A percentile compares a stretch with the other conserved stretches of the same genome.
Conservation (phyloP, 495 filamentous ascomycete genomes). For the Aspergillus egyptiacus region DNA sequence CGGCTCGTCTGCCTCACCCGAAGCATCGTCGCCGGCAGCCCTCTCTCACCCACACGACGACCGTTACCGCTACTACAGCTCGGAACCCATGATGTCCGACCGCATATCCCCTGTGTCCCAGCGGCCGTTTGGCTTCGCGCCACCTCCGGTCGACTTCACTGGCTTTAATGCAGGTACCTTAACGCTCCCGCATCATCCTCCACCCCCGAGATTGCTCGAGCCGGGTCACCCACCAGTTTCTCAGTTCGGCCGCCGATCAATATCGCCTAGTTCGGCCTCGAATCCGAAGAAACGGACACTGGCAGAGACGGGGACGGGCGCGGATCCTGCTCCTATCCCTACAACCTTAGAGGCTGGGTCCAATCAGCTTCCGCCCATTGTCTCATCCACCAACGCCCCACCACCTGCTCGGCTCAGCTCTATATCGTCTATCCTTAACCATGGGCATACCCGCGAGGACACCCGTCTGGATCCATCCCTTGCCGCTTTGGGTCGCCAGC, state of each 20-base stretch:
- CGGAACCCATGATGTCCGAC: conserved; percentile 29
- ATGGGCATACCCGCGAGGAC: conserved; percentile 33
- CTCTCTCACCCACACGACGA: conserved; percentile 56
- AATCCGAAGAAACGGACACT: conserved; percentile 43
- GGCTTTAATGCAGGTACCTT: conserved; percentile 35
- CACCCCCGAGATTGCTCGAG: conserved; percentile 38
- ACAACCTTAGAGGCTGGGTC: conserved; percentile 34
- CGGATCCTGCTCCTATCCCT: conserved; percentile 26
- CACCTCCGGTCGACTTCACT: conserved; percentile 50
- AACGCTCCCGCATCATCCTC: conserved; percentile 35
- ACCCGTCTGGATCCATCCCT: conserved; percentile 46
- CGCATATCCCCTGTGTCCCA: conserved; percentile 27
- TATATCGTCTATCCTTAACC: conserved; percentile 77
- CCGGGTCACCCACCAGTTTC: conserved; percentile 31
- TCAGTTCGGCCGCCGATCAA: conserved; percentile 37
- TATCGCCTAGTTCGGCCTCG: conserved; percentile 30
- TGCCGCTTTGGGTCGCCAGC: conserved; percentile 30
- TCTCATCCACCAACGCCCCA: conserved; percentile 35
- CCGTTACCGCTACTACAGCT: conserved; percentile 44
- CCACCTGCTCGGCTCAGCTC: conserved; percentile 58
- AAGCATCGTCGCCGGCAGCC: conserved; percentile 34
- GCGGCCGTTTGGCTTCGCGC: conserved; percentile 31
- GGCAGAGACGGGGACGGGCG: conserved; percentile 27
- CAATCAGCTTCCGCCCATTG: conserved; percentile 44
- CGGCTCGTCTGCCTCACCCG: conserved; percentile 41